Percentiles rank a stretch among this genome's conserved stretches.
phyloP scores from a whole-genome alignment of 2,329 filamentous ascomycete species.

The Ascomycota sp. region DNA sequence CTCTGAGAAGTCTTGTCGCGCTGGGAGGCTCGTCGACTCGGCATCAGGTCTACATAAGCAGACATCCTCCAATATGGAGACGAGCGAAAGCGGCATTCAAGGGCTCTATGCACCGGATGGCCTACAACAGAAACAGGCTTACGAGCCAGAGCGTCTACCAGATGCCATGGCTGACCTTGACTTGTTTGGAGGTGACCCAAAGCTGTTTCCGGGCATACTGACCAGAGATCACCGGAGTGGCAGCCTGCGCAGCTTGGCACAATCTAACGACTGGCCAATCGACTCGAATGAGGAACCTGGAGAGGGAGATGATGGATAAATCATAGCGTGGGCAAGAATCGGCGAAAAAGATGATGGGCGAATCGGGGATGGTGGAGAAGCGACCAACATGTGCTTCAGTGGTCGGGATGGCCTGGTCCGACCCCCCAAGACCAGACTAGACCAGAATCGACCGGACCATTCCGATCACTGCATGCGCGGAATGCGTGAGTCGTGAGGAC shows the following conservation, averaged over 20 bases:
- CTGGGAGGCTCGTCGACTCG: neutral
- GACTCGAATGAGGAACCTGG: constrained; percentile 4
- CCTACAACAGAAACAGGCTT: neutral
- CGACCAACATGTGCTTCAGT: no score
- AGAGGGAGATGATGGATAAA: constrained; percentile 3
- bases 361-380: no score
- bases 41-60: neutral
- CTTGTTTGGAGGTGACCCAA: constrained; percentile 38
- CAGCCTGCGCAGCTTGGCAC: constrained; percentile 14
- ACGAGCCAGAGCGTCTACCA: constrained; percentile 16
- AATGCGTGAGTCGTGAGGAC: no score
- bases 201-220: constrained; percentile 50
- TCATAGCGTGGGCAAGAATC: no score
- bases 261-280: constrained; percentile 6
- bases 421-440: no score
- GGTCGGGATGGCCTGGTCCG: no score
- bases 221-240: constrained; percentile 22
- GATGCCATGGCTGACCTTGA: constrained; percentile 21
- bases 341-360: no score
- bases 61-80: neutral
- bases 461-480: no score
- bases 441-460: no score
- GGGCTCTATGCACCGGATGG: neutral
- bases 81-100: neutral
- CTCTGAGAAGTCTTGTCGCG: constrained; percentile 2